These are phyloP conservation scores for Akanthomyces lecanii DNA, from an alignment of 2,329 filamentous ascomycete genomes.

Conservation along the genomic window DNA sequence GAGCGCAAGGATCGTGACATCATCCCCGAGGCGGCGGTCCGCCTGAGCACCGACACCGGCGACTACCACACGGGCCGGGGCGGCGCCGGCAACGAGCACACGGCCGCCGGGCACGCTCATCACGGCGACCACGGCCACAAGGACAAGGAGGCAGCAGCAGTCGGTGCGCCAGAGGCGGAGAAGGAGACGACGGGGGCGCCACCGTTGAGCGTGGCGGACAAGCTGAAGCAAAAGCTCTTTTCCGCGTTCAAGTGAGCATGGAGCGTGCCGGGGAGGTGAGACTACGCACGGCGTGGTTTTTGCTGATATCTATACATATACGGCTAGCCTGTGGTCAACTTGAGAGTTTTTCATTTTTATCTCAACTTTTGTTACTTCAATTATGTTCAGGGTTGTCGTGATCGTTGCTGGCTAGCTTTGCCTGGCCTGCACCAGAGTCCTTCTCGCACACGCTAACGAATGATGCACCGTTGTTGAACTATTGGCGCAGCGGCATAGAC, in stretches of 20 bases:
- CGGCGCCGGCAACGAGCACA: constrained; percentile 54
- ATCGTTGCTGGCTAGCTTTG: too few relatives aligned
- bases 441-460: too few relatives aligned
- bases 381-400: too few relatives aligned
- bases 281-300: too few relatives aligned
- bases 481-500: too few relatives aligned
- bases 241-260: constrained; percentile 40
- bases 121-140: constrained; percentile 20
- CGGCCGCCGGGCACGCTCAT: constrained; percentile 19
- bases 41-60: constrained; percentile 42
- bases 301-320: too few relatives aligned
- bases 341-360: too few relatives aligned
- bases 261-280: too few relatives aligned
- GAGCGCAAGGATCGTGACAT: constrained; percentile 48
- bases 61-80: constrained; percentile 58
- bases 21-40: constrained; percentile 49
- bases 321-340: too few relatives aligned
- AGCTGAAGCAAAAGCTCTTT: constrained; percentile 54
- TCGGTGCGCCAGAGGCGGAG: constrained; percentile 23
- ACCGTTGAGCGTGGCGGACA: constrained; percentile 48
- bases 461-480: too few relatives aligned
- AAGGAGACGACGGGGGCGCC: constrained; percentile 26
- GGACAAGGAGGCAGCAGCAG: constrained; percentile 19
- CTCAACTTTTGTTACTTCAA: too few relatives aligned
- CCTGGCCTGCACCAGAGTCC: too few relatives aligned